Base-by-base conservation (phyloP, 139 green algal species). In the Closterium sp. region DNA sequence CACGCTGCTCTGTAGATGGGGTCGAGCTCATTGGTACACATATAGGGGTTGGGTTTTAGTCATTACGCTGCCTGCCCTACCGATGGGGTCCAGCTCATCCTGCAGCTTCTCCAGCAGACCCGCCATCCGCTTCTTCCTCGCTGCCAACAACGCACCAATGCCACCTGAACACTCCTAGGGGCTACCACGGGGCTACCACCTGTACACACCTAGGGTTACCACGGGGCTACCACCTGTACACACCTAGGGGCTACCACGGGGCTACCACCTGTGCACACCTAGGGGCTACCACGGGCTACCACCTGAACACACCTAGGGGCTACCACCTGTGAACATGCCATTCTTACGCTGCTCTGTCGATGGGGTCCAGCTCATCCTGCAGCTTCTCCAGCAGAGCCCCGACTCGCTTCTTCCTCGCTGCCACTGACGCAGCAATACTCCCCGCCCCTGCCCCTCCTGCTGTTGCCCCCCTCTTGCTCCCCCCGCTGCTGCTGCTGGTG, bases 331-430 rank as follows among this genome's bases (percentile, higher is more conserved):
- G n/a, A n/a, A n/a, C n/a, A n/a, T n/a, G n/a, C n/a, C n/a, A n/a
- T n/a, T n/a, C n/a, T n/a, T 92, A 94, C 36, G 97, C 99, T 32
- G 98, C 98, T 98, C 98, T 99, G 92, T 99, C 98, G 81, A 99
- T 99, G 76, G 98, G 98, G 92, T 99, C 98, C 81, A 99, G 96
- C 38, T 84, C 91, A 7, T 55, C 10, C 85, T 55, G 88, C 95
- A 92, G 89, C 43, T 33, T 93, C 92, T 96, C 92, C 90, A 97
- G 90, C 90, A 92, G 28, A 2, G 38, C 32, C 84, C 19, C 76
- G 2, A 89, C 81, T n/a, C 30, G 30, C 3, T 28, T 21, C 10
- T 34, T 1, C 96, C 89, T 36, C 33, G 33, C 8, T 16, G 30
- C 30, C 9, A 43, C 34, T 1, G 30, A 32, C 12, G 9, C 33